These are phyloP conservation scores for Macaranga tanarius DNA, from an alignment of 441 rosid genomes.

Conservation along the genomic window DNA sequence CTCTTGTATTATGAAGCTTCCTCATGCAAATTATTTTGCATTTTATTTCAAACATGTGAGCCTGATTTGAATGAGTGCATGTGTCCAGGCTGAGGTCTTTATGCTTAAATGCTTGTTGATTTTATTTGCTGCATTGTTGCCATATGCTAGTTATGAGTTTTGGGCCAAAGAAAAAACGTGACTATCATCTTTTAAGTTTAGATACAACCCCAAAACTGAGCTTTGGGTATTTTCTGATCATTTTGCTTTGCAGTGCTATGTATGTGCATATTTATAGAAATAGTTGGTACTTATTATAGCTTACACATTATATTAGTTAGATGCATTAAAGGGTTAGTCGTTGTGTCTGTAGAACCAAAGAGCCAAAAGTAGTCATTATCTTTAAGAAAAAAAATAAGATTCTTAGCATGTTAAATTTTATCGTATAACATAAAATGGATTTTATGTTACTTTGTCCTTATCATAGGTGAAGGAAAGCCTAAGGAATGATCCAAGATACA, in stretches of 20 bases:
- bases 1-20: not conserved
- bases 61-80: not conserved
- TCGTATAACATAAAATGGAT: not conserved
- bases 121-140: not conserved
- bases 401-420: not conserved
- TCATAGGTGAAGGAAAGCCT: conserved; percentile 82
- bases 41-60: not conserved
- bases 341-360: not conserved
- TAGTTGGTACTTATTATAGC: not conserved
- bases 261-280: not conserved
- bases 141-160: not conserved
- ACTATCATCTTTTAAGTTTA: not conserved
- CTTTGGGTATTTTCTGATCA: not conserved
- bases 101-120: not conserved
- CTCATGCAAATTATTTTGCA: not conserved
- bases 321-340: not conserved
- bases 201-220: not conserved
- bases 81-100: no score
- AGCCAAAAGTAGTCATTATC: not conserved
- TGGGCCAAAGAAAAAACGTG: not conserved
- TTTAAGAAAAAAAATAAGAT: not conserved
- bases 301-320: not conserved
- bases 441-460: conserved; percentile 14
- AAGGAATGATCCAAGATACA: conserved; percentile 87
- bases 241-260: not conserved